Base-by-base conservation (phyloP, 345 rosid genomes). In the Erucastrum elatum region DNA sequence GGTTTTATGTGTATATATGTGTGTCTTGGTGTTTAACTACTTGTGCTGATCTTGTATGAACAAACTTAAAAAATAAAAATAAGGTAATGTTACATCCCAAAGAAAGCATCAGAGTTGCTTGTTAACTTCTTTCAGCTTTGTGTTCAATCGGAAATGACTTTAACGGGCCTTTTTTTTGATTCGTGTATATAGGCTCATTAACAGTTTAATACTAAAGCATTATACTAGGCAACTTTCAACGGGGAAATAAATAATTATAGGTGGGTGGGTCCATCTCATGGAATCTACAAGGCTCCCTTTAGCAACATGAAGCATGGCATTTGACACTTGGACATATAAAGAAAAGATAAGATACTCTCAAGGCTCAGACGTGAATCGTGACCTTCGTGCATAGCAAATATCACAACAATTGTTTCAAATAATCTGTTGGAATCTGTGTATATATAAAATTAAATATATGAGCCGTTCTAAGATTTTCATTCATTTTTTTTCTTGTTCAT, bases 331-430 rank as follows among this genome's bases (percentile, higher is more conserved):
- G 29, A 33, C 29, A 35, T 56, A 26, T 29, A 29, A 56, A n/a
- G 37, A 56, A 65, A 25, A 31, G 61, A 69, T 70, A 64, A 37
- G 30, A 44, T 15, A 71, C 71, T 64, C 71, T n/a, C 17, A n/a
- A 12, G 53, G 4, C 56, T 13, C 56, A 30, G 65, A 65, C 67
- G 66, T 71, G 68, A 66, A 73, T 55, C 67, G 66, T 71, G 68
- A 66, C 77, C 63, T 66, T 78, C 68, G 77, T 78, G 73, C 73
- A 31, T 41, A 66, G 55, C 77, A 41, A 66, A 78, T 9, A 5
- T 10, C 8, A 27, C 73, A 66, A 71, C 16, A 49, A 13, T 49
- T 49, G 17, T 49, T 49, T 49, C 56, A 49, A 49, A 49, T 49
- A n/a, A 49, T 49, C 5, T 49, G 17, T n/a, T 49, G 7, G 17